Percentiles rank a stretch among this genome's conserved stretches.
These are phyloP conservation scores for Mucor racemosus DNA, from an alignment of 371 early-diverging fungal species.

Conservation along the genomic window DNA sequence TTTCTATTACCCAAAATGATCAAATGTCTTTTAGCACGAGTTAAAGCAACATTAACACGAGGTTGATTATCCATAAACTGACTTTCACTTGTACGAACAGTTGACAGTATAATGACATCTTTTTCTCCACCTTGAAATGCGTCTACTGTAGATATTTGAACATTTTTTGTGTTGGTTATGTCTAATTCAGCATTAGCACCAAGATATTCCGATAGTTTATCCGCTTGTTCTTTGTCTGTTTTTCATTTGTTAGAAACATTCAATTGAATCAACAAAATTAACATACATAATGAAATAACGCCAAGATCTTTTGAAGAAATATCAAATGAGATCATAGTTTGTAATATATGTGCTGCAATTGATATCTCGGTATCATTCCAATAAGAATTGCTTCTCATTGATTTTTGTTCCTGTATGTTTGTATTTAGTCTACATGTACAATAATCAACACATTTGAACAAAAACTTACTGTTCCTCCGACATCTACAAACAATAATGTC, in stretches of 20 bases:
- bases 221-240: conserved; percentile 78
- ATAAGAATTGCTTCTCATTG: conserved; percentile 48
- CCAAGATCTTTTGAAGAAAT: conserved; percentile 60
- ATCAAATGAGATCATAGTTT: conserved; percentile 44
- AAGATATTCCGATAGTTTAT: conserved; percentile 46
- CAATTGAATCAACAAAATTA: not conserved
- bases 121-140: conserved; percentile 90
- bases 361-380: conserved; percentile 62
- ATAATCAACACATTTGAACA: not conserved
- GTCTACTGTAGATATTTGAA: conserved; percentile 78
- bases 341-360: conserved; percentile 47
- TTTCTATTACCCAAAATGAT: conserved; percentile 62
- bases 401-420: conserved; percentile 44
- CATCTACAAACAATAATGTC: conserved; percentile 73
- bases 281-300: conserved; percentile 71
- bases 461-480: conserved; percentile 42
- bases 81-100: conserved; percentile 66
- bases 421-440: not conserved
- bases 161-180: conserved; percentile 23
- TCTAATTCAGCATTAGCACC: conserved; percentile 3
- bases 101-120: conserved; percentile 77
- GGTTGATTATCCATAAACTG: conserved; percentile 62
- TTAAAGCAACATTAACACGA: conserved; percentile 66
- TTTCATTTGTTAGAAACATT: no score
- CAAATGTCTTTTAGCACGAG: conserved; percentile 67